phyloP scores from a whole-genome alignment of 1,284 basidiomycete genomes.

The Trichosporon sp. region DNA sequence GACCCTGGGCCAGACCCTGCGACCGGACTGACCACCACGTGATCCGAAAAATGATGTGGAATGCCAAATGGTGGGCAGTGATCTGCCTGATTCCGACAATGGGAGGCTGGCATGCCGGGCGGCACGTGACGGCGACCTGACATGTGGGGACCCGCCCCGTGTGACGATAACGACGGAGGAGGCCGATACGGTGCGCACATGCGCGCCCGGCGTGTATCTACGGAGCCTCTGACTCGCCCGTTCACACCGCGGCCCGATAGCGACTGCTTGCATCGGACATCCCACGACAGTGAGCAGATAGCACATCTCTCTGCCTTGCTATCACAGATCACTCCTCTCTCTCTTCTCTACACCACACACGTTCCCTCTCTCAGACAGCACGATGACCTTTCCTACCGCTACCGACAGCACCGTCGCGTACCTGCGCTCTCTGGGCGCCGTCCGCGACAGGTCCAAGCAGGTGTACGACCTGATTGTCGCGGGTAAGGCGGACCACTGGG shows the following conservation, averaged over 20 bases:
- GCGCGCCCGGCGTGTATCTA: background rate
- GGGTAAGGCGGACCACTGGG: conserved; percentile 79
- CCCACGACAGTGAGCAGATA: background rate
- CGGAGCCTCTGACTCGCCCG: background rate
- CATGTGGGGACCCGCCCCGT: conserved; percentile 7
- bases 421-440: conserved; percentile 81
- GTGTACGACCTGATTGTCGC: conserved; percentile 76
- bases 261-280: background rate
- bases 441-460: conserved; percentile 77
- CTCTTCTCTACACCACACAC: background rate
- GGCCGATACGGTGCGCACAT: background rate
- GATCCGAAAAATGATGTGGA: background rate
- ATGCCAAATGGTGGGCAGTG: background rate
- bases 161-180: conserved; percentile 17
- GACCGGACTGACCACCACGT: background rate
- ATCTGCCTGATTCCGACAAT: background rate
- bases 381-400: background rate
- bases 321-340: background rate
- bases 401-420: conserved; percentile 57
- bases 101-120: background rate
- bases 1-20: conserved; percentile 1
- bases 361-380: background rate
- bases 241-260: conserved; percentile 8
- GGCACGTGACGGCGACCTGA: conserved; percentile 8
- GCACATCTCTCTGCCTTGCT: background rate